Evolutionary conservation across 441 rosid genomes (phyloP).

Genomic region (Pelargonium hybrid): DNA sequence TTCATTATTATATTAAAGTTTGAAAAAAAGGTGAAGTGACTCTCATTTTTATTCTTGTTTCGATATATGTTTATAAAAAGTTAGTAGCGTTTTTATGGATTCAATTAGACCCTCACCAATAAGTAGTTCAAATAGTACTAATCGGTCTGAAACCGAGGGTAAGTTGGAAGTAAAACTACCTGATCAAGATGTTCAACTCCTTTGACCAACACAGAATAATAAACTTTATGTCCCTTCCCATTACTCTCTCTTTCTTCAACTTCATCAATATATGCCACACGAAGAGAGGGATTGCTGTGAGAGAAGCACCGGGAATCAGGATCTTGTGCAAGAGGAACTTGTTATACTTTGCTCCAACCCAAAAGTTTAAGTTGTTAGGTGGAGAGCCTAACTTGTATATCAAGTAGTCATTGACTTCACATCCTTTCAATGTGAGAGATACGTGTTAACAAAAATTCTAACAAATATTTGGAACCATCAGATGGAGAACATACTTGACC

Average conservation of each 20-base stretch:
- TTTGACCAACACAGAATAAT: slow-evolving; percentile 82
- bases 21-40: no score
- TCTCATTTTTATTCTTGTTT: no score
- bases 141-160: no score
- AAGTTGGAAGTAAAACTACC: slow-evolving; percentile 33
- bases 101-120: no score
- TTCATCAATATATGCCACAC: slow-evolving; percentile 93
- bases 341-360: neutral
- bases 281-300: slow-evolving; percentile 79
- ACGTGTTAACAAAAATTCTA: neutral
- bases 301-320: slow-evolving; percentile 20
- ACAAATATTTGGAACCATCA: slow-evolving; percentile 1
- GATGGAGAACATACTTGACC: slow-evolving; percentile 67
- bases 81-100: no score
- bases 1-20: no score
- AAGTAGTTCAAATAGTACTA: no score
- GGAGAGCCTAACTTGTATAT: no score
- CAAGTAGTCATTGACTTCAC: no score
- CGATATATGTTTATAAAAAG: no score
- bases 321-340: slow-evolving; percentile 15
- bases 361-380: no score
- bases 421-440: no score
- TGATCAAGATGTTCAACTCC: slow-evolving; percentile 86
- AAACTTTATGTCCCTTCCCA: slow-evolving; percentile 59
- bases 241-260: slow-evolving; percentile 72